Conservation (phyloP, 495 filamentous ascomycete species). For the Hypoxylon crocopeplum region DNA sequence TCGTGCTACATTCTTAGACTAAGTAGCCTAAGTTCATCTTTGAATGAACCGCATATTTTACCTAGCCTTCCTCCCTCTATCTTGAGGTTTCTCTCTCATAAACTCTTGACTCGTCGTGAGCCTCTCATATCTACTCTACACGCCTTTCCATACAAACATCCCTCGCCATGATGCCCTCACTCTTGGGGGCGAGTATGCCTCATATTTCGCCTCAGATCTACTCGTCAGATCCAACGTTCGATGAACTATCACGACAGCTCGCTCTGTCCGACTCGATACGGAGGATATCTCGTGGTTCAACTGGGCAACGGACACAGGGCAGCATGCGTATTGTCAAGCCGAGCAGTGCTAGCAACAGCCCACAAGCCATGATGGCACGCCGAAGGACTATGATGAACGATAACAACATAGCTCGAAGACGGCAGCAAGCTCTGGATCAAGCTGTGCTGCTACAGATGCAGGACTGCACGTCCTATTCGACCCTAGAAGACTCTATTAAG, state of each 20-base stretch:
- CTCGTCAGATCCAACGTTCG: constrained; percentile 42
- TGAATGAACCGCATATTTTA: constrained; percentile 36
- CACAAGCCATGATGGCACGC: constrained; percentile 59
- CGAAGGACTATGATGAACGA: constrained; percentile 64
- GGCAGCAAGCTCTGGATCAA: constrained; percentile 47
- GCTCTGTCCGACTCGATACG: constrained; percentile 43
- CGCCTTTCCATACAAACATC: constrained; percentile 5
- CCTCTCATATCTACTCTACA: constrained; percentile 2
- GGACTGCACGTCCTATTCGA: constrained; percentile 40
- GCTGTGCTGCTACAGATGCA: constrained; percentile 43
- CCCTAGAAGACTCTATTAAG: constrained; percentile 41
- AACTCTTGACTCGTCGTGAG: constrained; percentile 7
- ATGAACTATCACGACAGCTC: constrained; percentile 49
- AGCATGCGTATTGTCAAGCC: constrained; percentile 69
- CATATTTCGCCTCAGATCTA: constrained; percentile 36
- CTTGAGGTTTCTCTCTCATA: not conserved
- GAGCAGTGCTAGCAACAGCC: constrained; percentile 73
- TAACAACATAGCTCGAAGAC: constrained; percentile 43
- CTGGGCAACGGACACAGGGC: constrained; percentile 46
- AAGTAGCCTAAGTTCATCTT: constrained; percentile 35
- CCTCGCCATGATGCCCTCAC: constrained; percentile 40
- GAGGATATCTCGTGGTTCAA: constrained; percentile 50
- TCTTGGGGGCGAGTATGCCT: constrained; percentile 29
- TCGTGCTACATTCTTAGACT: constrained; percentile 36
- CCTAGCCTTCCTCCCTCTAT: constrained; percentile 24